Base-by-base conservation (phyloP, 2,329 filamentous ascomycete genomes). In the Daldinia sp. region DNA sequence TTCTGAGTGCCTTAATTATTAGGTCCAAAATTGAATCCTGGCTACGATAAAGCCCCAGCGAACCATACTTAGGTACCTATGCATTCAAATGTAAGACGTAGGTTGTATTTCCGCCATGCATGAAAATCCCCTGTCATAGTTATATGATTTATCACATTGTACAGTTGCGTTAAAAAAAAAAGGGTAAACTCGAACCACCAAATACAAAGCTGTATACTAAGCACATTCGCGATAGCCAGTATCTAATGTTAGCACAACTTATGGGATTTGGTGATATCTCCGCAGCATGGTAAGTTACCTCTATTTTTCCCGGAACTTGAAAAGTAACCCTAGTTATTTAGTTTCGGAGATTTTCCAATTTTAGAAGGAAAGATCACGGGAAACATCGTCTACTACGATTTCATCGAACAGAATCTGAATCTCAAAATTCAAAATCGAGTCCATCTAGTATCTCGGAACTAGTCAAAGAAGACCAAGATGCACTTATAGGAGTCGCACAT, bases 171-270 rank as follows among this genome's bases (percentile, higher is more conserved):
- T 9, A 33, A 18, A 7, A n/a, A 53, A 41, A 37, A 39, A 46
- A 23, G 20, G 58, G 39, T n/a, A 35, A 33, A 33, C 42, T 51
- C n/a, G 44, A 55, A 46, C 57, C 59, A 64, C 7, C 39, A 3
- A 44, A 37, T 37, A 37, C 35, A 13, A 3, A 37, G 35, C 23
- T 15, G 15, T 28, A 26, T 23, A 28, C 26, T 6, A 33, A 51
- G n/a, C 12, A 30, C 23, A 1, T 18, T 15, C 30, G 20, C 15
- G 28, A 35, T 35, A 53, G 4, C 15, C 15, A 35, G 4, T 1
- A 13, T 18, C 9, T n/a, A 53, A 9, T 6, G 28, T 35, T 18
- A 18, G 3, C 26, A 18, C n/a, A 6, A 35, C 7, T 20, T 48
- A 20, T 7, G 4, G 23, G 23, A 53, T 18, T 35, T 13, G 18